phyloP scores from a whole-genome alignment of 257 asterid genomes.

The Plantago ovata region DNA sequence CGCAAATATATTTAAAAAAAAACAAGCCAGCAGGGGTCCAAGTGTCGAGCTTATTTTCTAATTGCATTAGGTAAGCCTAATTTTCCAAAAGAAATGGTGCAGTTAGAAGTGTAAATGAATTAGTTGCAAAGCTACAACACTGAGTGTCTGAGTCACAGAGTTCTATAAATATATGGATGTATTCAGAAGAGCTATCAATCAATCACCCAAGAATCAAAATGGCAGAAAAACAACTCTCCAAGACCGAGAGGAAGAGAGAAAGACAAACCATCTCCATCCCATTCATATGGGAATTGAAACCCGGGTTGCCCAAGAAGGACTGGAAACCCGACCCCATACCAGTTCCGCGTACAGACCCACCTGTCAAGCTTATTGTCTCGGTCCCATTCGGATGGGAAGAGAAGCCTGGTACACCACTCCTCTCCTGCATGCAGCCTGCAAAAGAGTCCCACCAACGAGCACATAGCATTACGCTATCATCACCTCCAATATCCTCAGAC shows the following conservation, averaged over 20 bases:
- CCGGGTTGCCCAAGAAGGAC: conserved; percentile 73
- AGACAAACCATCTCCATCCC: conserved; percentile 71
- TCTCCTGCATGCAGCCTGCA: conserved; percentile 22
- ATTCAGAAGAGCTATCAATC: conserved; percentile 14
- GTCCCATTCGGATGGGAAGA: conserved; percentile 89
- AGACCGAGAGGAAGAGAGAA: conserved; percentile 42
- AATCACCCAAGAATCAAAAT: conserved; percentile 28
- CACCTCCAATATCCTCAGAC: conserved; percentile 25
- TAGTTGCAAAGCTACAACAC: conserved; percentile 57
- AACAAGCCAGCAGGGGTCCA: no score
- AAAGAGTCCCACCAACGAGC: conserved; percentile 15
- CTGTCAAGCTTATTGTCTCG: conserved; percentile 60
- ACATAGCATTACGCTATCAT: conserved; percentile 21
- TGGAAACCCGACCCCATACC: conserved; percentile 55
- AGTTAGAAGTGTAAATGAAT: conserved; percentile 44
- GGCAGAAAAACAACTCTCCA: conserved; percentile 45
- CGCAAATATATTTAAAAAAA: no score
- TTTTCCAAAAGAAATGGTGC: conserved; percentile 35
- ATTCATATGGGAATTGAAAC: conserved; percentile 79
- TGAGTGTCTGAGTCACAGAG: conserved; percentile 29
- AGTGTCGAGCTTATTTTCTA: conserved; percentile 22
- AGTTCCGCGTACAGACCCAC: conserved; percentile 23
- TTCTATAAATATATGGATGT: not conserved
- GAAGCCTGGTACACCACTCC: conserved; percentile 81
- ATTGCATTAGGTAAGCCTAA: conserved; percentile 62